A percentile compares a stretch with the other conserved stretches of the same genome.
Evolutionary conservation across 2,329 filamentous ascomycete species (phyloP).

Genomic region (Monosporascus sp.): DNA sequence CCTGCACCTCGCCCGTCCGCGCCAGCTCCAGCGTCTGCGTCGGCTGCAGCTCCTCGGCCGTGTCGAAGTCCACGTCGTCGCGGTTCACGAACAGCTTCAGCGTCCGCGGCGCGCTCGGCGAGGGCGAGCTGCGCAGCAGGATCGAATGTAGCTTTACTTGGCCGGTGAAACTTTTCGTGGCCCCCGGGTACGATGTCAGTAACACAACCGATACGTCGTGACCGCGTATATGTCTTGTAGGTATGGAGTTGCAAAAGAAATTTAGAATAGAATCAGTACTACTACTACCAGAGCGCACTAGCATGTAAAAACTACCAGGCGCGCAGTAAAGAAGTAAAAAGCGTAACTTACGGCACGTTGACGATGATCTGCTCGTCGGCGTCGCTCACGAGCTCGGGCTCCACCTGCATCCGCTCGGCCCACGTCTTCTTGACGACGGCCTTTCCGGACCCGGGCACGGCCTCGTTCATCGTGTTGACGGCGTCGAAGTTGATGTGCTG

Average conservation of each 20-base stretch:
- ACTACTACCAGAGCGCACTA: no score
- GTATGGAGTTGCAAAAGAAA: neutral
- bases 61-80: conserved; percentile 77
- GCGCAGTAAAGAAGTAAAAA: neutral
- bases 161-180: conserved; percentile 67
- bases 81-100: conserved; percentile 85
- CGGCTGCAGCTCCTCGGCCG: conserved; percentile 62
- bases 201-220: no score
- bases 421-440: conserved; percentile 86
- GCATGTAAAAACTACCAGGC: no score
- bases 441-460: conserved; percentile 59
- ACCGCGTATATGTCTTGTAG: no score
- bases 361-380: conserved; percentile 92
- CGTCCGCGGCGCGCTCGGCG: conserved; percentile 68
- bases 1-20: conserved; percentile 76
- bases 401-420: conserved; percentile 65
- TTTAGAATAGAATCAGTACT: no score
- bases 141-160: conserved; percentile 91
- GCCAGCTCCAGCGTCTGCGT: conserved; percentile 68
- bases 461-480: conserved; percentile 81
- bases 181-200: neutral
- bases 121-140: conserved; percentile 72
- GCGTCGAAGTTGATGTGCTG: conserved; percentile 85
- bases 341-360: conserved; percentile 68
- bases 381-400: conserved; percentile 77